These are phyloP conservation scores for Scheffersomyces insectosa DNA, from an alignment of 1,139 yeast species.

Conservation along the genomic window DNA sequence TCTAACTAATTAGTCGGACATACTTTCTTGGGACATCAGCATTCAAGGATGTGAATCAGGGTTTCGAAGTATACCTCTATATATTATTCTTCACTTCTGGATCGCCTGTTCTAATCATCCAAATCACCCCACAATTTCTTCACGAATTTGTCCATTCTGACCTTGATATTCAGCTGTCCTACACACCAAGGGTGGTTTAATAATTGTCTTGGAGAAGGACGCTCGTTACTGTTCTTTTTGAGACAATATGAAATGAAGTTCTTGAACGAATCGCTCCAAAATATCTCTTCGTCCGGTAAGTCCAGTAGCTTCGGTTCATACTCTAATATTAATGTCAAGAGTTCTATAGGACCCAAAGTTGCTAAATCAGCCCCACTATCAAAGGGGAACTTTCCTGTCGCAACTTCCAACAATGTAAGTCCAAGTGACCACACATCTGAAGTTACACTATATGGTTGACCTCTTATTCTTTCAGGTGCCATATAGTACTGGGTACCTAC, in stretches of 20 bases:
- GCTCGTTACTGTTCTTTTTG: slow-evolving; percentile 71
- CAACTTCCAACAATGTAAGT: slow-evolving; percentile 85
- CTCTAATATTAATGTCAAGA: slow-evolving; percentile 76
- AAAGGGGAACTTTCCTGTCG: slow-evolving; percentile 81
- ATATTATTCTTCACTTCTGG: not conserved
- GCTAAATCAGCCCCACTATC: slow-evolving; percentile 43
- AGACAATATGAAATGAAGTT: slow-evolving; percentile 80
- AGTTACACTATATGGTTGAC: slow-evolving; percentile 91
- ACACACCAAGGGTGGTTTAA: slow-evolving; percentile 87
- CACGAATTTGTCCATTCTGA: slow-evolving; percentile 87
- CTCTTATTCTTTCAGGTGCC: slow-evolving; percentile 98
- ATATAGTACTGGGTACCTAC: slow-evolving; percentile 96
- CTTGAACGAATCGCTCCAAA: slow-evolving; percentile 82
- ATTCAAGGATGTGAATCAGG: not conserved
- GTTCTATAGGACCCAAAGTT: slow-evolving; percentile 74
- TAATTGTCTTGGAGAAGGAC: slow-evolving; percentile 95
- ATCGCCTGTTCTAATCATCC: not conserved
- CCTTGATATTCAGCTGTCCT: slow-evolving; percentile 68
- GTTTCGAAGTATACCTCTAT: not conserved
- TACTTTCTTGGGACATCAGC: not conserved
- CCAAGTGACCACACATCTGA: slow-evolving; percentile 98
- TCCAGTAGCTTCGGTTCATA: slow-evolving; percentile 79
- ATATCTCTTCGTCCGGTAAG: slow-evolving; percentile 71
- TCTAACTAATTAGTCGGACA: too few species aligned
- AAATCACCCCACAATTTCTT: slow-evolving; percentile 69